These are phyloP conservation scores for Cyclocybe aegerita DNA, from an alignment of 768 basidiomycete genomes.

Conservation along the genomic window DNA sequence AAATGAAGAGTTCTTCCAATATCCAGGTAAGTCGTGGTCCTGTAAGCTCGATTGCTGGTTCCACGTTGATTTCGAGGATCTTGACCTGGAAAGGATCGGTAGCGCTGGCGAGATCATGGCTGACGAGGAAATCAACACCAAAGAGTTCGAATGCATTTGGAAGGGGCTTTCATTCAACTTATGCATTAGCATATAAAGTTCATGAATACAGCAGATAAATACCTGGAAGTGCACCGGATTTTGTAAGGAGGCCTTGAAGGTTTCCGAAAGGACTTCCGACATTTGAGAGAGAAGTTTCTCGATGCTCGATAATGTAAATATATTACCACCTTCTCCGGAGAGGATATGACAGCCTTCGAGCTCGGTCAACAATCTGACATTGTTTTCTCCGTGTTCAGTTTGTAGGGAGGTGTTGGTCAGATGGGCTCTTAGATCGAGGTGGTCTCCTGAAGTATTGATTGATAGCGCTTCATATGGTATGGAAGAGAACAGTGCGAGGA, in stretches of 20 bases:
- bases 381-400: slow-evolving; percentile 56
- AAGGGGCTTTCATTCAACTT: slow-evolving; percentile 47
- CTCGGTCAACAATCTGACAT: slow-evolving; percentile 80
- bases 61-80: slow-evolving; percentile 90
- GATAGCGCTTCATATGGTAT: slow-evolving; percentile 60
- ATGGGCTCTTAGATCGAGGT: slow-evolving; percentile 66
- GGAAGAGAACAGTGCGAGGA: slow-evolving; percentile 87
- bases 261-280: slow-evolving; percentile 66
- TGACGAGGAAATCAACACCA: slow-evolving; percentile 89
- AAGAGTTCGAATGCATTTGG: slow-evolving; percentile 95
- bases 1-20: slow-evolving; percentile 75
- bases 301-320: slow-evolving; percentile 31
- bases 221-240: slow-evolving; percentile 88
- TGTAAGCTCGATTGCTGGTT: slow-evolving; percentile 93
- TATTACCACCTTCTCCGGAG: slow-evolving; percentile 20
- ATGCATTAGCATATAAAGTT: neutral
- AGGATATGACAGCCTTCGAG: slow-evolving; percentile 65
- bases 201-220: neutral
- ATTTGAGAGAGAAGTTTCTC: slow-evolving; percentile 54
- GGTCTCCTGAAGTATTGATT: slow-evolving; percentile 22
- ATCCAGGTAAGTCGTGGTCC: slow-evolving; percentile 81
- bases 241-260: slow-evolving; percentile 82
- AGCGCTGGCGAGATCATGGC: slow-evolving; percentile 30
- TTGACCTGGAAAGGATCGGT: slow-evolving; percentile 52
- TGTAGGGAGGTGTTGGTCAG: slow-evolving; percentile 94